Conservation (phyloP, 75 land plant genomes). For the Azolla pinnata region DNA sequence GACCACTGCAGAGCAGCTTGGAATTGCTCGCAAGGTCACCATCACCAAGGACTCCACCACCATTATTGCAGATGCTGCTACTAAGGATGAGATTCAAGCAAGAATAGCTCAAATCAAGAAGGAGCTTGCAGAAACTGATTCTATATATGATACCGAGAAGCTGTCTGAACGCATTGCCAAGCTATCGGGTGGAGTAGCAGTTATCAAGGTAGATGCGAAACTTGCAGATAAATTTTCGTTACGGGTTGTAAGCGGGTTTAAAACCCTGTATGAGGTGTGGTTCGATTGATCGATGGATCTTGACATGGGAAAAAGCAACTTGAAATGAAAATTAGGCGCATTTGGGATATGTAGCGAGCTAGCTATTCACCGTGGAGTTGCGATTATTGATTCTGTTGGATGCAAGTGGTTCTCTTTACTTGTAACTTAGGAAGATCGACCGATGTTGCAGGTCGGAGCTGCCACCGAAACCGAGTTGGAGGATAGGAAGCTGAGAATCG, state of each 20-base stretch:
- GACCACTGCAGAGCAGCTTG: slow-evolving; percentile 64
- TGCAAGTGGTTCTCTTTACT: too few species aligned
- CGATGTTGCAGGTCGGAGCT: slow-evolving; percentile 53
- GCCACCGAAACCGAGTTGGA: slow-evolving; percentile 90
- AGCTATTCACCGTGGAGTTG: too few species aligned
- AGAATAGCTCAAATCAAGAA: slow-evolving; percentile 69
- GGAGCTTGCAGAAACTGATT: slow-evolving; percentile 66
- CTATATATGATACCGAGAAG: slow-evolving; percentile 75
- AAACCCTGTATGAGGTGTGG: too few species aligned
- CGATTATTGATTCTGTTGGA: not conserved
- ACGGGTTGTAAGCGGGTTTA: not conserved
- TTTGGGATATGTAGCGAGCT: too few species aligned
- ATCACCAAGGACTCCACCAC: slow-evolving; percentile 61
- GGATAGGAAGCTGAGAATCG: slow-evolving; percentile 81
- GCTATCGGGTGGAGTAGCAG: slow-evolving; percentile 94
- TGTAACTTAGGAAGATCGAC: too few species aligned
- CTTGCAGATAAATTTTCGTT: not conserved
- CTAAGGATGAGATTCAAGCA: slow-evolving; percentile 18
- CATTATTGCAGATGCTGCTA: slow-evolving; percentile 78
- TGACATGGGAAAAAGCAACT: too few species aligned
- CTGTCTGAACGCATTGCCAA: slow-evolving; percentile 23
- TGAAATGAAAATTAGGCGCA: too few species aligned
- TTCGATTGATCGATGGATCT: too few species aligned
- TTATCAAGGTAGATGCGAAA: slow-evolving; percentile 51
- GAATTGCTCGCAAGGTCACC: slow-evolving; percentile 64